These are phyloP conservation scores for Apodospora peruviana DNA, from an alignment of 495 filamentous ascomycete genomes.

Conservation along the genomic window DNA sequence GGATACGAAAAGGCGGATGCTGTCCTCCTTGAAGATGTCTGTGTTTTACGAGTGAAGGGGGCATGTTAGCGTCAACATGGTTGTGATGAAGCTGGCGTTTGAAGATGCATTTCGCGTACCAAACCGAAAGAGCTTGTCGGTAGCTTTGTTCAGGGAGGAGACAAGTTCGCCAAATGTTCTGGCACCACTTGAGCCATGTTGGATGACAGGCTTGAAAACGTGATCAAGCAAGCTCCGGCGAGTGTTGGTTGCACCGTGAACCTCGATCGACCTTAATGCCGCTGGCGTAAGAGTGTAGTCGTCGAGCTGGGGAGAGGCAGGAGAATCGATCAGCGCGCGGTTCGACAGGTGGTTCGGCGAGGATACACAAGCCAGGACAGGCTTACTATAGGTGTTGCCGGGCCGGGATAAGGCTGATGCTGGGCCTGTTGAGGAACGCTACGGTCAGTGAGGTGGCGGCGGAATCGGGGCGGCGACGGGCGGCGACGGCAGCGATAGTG, in stretches of 20 bases:
- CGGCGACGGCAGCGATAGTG: no score
- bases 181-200: constrained; percentile 54
- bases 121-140: constrained; percentile 71
- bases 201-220: constrained; percentile 71
- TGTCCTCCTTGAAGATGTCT: constrained; percentile 85
- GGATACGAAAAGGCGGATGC: constrained; percentile 76
- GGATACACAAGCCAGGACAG: no score
- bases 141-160: constrained; percentile 57
- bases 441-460: no score
- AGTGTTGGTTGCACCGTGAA: constrained; percentile 74
- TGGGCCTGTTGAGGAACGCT: no score
- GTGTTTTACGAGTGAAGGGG: constrained; percentile 9
- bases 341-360: no score
- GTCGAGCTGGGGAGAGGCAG: constrained; percentile 49
- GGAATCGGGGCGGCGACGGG: no score
- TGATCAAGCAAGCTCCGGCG: constrained; percentile 72
- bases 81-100: no score
- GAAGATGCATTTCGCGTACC: constrained; percentile 47
- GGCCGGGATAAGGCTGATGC: constrained; percentile 2
- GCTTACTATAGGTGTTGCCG: background rate
- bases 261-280: constrained; percentile 72
- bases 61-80: no score
- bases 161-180: constrained; percentile 77
- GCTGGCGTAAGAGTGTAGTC: constrained; percentile 65
- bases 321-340: constrained; percentile 3